A percentile compares a stretch with the other conserved stretches of the same genome.
phyloP scores from a whole-genome alignment of 2,329 filamentous ascomycete genomes.

The Sarocladiaceae sp. region DNA sequence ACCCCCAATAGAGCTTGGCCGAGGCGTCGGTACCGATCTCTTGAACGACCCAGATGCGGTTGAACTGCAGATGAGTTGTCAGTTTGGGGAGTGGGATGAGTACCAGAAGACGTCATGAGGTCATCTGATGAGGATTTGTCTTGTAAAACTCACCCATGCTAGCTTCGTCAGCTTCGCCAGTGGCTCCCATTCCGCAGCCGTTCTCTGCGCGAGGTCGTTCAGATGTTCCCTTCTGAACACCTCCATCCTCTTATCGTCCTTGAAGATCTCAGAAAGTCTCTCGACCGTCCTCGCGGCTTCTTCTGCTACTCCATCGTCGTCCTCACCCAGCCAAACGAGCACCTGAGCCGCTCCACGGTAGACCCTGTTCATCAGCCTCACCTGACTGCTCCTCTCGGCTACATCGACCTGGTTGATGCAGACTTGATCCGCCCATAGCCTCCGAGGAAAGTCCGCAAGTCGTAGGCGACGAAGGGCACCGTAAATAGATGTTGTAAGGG shows the following conservation, averaged over 20 bases:
- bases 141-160: constrained; percentile 24
- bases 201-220: constrained; percentile 22
- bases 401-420: constrained; percentile 34
- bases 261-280: constrained; percentile 22
- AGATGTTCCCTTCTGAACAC: constrained; percentile 23
- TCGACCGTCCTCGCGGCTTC: constrained; percentile 22
- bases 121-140: neutral
- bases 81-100: neutral
- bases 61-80: constrained; percentile 20
- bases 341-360: constrained; percentile 26
- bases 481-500: constrained; percentile 23
- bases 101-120: constrained; percentile 2
- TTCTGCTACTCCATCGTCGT: constrained; percentile 20
- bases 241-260: constrained; percentile 22
- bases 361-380: constrained; percentile 31
- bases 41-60: constrained; percentile 30
- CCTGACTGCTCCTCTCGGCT: constrained; percentile 28
- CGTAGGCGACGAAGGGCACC: constrained; percentile 24
- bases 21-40: constrained; percentile 28
- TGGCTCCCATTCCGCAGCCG: constrained; percentile 23
- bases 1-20: constrained; percentile 28
- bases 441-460: constrained; percentile 16
- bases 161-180: constrained; percentile 24
- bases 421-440: constrained; percentile 34
- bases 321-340: constrained; percentile 29